Conservation (phyloP, 2,329 filamentous ascomycete species). For the Beauveria sp. region DNA sequence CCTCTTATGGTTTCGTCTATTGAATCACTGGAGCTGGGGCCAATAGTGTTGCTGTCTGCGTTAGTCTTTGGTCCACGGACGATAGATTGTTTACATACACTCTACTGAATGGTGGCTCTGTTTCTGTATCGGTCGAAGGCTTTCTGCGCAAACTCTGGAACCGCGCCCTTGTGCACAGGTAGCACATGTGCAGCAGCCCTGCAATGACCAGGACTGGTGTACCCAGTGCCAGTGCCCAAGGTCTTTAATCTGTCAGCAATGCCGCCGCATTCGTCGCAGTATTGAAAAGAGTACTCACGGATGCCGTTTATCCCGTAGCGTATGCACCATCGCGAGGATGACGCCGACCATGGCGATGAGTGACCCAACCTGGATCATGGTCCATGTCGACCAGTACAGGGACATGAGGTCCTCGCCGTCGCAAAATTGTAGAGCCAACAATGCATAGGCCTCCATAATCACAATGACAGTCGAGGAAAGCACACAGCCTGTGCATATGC, state of each 20-base stretch:
- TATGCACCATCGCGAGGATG: slow-evolving; percentile 44
- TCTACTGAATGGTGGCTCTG: slow-evolving; percentile 34
- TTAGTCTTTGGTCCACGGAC: slow-evolving; percentile 11
- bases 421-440: slow-evolving; percentile 50
- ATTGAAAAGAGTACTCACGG: slow-evolving; percentile 33
- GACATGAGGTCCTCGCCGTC: slow-evolving; percentile 53
- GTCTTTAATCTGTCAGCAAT: slow-evolving; percentile 22
- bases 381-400: slow-evolving; percentile 55
- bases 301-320: slow-evolving; percentile 40
- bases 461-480: slow-evolving; percentile 35
- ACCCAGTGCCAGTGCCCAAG: slow-evolving; percentile 52
- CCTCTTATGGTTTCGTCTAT: slow-evolving; percentile 24
- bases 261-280: not conserved
- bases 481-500: slow-evolving; percentile 37
- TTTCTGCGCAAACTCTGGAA: slow-evolving; percentile 25
- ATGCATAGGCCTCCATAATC: slow-evolving; percentile 46
- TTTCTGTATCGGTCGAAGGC: slow-evolving; percentile 18
- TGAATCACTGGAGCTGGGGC: slow-evolving; percentile 25
- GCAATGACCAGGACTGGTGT: slow-evolving; percentile 54
- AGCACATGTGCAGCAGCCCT: slow-evolving; percentile 42
- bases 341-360: slow-evolving; percentile 52
- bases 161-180: slow-evolving; percentile 30
- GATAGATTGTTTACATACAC: slow-evolving; percentile 26
- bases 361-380: slow-evolving; percentile 50
- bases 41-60: slow-evolving; percentile 29